Percentiles rank a stretch among this genome's conserved stretches.
Conservation (phyloP, 2,329 filamentous ascomycete genomes). For the Neocatenulostroma microsporum region DNA sequence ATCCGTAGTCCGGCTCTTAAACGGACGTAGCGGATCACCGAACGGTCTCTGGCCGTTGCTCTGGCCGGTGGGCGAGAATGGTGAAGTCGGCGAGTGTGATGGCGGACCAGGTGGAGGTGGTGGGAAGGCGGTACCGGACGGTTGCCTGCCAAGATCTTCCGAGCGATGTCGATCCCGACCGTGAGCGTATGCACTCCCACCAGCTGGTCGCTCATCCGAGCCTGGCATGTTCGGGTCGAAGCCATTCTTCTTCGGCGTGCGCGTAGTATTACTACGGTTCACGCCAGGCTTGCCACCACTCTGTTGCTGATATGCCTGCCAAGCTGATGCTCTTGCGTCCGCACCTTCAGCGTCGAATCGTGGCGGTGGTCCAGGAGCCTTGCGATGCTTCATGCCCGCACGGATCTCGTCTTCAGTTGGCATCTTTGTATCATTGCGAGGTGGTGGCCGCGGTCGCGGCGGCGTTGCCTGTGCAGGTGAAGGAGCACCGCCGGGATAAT, state of each 20-base stretch:
- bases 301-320: slow-evolving; percentile 25
- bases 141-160: slow-evolving; percentile 19
- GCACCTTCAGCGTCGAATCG: slow-evolving; percentile 12
- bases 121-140: slow-evolving; percentile 17
- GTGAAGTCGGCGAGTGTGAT: slow-evolving; percentile 22
- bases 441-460: slow-evolving; percentile 18
- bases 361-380: slow-evolving; percentile 17
- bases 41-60: slow-evolving; percentile 32
- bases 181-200: slow-evolving; percentile 20
- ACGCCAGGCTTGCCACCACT: slow-evolving; percentile 26
- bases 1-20: slow-evolving; percentile 23
- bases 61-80: slow-evolving; percentile 18
- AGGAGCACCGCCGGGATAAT: not conserved
- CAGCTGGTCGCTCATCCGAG: slow-evolving; percentile 52
- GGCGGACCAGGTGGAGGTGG: slow-evolving; percentile 31
- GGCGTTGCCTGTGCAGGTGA: slow-evolving; percentile 10
- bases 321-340: slow-evolving; percentile 30
- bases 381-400: slow-evolving; percentile 28
- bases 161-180: slow-evolving; percentile 24
- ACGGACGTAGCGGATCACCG: slow-evolving; percentile 32
- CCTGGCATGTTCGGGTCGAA: slow-evolving; percentile 53
- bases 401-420: slow-evolving; percentile 32
- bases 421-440: slow-evolving; percentile 29
- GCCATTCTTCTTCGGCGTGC: slow-evolving; percentile 46
- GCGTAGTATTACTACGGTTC: slow-evolving; percentile 29